Evolutionary conservation across 306 rosid species (phyloP).

Genomic region (Vigna trinervia): DNA sequence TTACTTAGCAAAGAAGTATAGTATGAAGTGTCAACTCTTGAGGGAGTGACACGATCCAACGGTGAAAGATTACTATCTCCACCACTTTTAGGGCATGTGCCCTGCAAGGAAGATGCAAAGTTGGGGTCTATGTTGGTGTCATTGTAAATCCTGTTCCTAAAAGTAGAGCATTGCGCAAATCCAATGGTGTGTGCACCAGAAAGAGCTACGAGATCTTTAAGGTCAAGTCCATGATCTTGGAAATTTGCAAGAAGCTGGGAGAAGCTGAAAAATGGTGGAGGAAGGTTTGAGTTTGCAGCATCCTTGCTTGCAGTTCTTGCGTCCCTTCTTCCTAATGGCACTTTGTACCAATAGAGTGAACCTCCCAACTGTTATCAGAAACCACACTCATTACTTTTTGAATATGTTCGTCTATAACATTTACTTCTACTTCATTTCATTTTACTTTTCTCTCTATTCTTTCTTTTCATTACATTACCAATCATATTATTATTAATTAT

Average conservation of each 20-base stretch:
- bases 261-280: background rate
- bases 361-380: conserved; percentile 52
- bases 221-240: conserved; percentile 44
- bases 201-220: conserved; percentile 50
- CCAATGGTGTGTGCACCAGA: conserved; percentile 67
- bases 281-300: conserved; percentile 40
- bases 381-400: background rate
- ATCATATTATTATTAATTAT: no score
- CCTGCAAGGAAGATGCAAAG: conserved; percentile 36
- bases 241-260: conserved; percentile 43
- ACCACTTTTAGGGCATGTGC: conserved; percentile 41
- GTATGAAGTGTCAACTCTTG: conserved; percentile 41
- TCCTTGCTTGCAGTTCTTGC: conserved; percentile 49
- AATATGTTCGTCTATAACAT: background rate
- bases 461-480: background rate
- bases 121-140: conserved; percentile 44
- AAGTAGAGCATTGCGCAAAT: conserved; percentile 37
- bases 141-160: conserved; percentile 46
- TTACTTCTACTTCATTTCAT: background rate
- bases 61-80: conserved; percentile 37
- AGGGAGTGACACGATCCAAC: conserved; percentile 45
- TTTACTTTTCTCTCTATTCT: background rate
- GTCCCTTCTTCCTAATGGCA: conserved; percentile 56
- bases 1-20: conserved; percentile 37
- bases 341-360: conserved; percentile 37